Percentiles rank a stretch among this genome's conserved stretches.
Evolutionary conservation across 1,139 yeast genomes (phyloP).

Genomic region (Nakaseomyces delphensis): DNA sequence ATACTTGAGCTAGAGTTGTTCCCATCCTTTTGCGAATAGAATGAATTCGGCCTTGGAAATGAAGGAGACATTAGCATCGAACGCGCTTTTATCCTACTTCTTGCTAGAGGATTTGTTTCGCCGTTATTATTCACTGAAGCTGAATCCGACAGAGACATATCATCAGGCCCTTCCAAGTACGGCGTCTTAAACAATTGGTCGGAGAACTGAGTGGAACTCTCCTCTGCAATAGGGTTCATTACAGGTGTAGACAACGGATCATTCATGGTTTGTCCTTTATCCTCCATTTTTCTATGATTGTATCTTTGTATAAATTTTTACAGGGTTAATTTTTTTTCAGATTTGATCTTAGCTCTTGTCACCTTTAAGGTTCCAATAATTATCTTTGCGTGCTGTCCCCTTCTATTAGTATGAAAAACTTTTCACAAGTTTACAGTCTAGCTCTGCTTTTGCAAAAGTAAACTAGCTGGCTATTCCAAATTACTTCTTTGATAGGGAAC

Average conservation of each 20-base stretch:
- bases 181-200: conserved; percentile 15
- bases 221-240: conserved; percentile 26
- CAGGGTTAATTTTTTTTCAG: no score
- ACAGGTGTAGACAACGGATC: conserved; percentile 16
- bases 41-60: conserved; percentile 15
- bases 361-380: no score
- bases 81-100: conserved; percentile 3
- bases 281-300: no score
- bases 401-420: no score
- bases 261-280: conserved; percentile 7
- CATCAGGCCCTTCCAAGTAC: conserved; percentile 8
- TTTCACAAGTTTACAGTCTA: no score
- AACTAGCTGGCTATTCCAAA: no score
- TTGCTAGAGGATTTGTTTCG: not conserved
- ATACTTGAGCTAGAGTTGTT: conserved; percentile 31
- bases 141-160: conserved; percentile 9
- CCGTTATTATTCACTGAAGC: conserved; percentile 2
- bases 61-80: conserved; percentile 10
- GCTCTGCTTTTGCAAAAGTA: no score
- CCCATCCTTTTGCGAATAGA: conserved; percentile 24
- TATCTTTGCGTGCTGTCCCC: no score
- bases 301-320: no score
- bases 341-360: not conserved
- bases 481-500: no score
- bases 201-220: conserved; percentile 16